These are phyloP conservation scores for Sistotremastrum niveocremeum DNA, from an alignment of 768 basidiomycete species.

Conservation along the genomic window DNA sequence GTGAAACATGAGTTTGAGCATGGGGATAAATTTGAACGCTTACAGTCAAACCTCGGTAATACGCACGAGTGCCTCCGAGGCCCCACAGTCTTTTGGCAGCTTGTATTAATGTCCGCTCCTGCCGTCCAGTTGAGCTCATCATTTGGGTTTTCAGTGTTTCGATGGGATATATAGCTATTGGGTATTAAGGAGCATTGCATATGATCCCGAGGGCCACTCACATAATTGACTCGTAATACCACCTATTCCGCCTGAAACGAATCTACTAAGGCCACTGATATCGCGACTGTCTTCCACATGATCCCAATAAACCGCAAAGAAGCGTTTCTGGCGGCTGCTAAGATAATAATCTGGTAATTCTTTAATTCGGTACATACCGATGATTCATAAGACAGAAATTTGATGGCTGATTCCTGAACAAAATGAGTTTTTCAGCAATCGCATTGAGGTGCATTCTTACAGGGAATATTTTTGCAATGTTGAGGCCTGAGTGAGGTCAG, in stretches of 20 bases:
- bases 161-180: slow-evolving; percentile 83
- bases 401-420: slow-evolving; percentile 83
- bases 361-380: slow-evolving; percentile 39
- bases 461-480: slow-evolving; percentile 90
- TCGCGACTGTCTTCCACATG: slow-evolving; percentile 77
- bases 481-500: slow-evolving; percentile 31
- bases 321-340: slow-evolving; percentile 55
- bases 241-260: slow-evolving; percentile 90
- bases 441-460: slow-evolving; percentile 8
- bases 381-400: slow-evolving; percentile 92
- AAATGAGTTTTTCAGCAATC: background rate
- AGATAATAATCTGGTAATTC: slow-evolving; percentile 2
- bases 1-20: slow-evolving; percentile 7
- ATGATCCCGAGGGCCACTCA: slow-evolving; percentile 23
- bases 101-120: slow-evolving; percentile 40
- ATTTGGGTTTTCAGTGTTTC: slow-evolving; percentile 98
- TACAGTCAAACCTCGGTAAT: slow-evolving; percentile 84
- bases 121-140: slow-evolving; percentile 72
- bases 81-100: slow-evolving; percentile 67
- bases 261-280: slow-evolving; percentile 84
- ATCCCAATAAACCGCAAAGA: slow-evolving; percentile 88
- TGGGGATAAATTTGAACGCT: slow-evolving; percentile 19
- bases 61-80: slow-evolving; percentile 68
- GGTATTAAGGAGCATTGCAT: slow-evolving; percentile 6
- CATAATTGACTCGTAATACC: slow-evolving; percentile 89